These are phyloP conservation scores for Hypoxylon sp. DNA, from an alignment of 2,329 filamentous ascomycete species.

Conservation along the genomic window DNA sequence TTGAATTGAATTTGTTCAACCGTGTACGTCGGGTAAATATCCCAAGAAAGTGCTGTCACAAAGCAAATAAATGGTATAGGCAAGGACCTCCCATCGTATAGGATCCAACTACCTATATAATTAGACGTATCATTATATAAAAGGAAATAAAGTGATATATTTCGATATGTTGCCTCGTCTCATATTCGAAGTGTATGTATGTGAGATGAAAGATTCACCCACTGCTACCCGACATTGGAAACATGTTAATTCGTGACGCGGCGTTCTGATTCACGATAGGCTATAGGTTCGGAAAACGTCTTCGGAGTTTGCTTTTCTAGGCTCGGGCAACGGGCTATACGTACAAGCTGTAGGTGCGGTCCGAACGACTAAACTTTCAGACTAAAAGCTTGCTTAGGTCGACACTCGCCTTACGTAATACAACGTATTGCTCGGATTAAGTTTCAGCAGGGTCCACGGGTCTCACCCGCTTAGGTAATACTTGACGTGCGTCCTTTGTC, in stretches of 20 bases:
- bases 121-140: slow-evolving; percentile 16
- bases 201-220: slow-evolving; percentile 15
- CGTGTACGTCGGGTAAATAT: slow-evolving; percentile 14
- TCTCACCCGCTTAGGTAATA: neutral
- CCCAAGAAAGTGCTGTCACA: slow-evolving; percentile 18
- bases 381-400: neutral
- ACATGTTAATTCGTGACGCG: slow-evolving; percentile 16
- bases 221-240: slow-evolving; percentile 20
- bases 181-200: slow-evolving; percentile 14
- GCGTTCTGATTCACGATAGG: slow-evolving; percentile 22
- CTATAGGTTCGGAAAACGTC: slow-evolving; percentile 7
- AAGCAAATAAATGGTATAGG: slow-evolving; percentile 9
- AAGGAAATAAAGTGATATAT: slow-evolving; percentile 11
- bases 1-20: slow-evolving; percentile 4
- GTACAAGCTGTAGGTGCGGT: slow-evolving; percentile 16
- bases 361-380: slow-evolving; percentile 3
- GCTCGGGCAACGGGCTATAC: slow-evolving; percentile 2
- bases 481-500: neutral
- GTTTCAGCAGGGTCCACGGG: slow-evolving; percentile 19
- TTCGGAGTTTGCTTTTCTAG: slow-evolving; percentile 7
- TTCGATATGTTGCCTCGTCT: slow-evolving; percentile 22
- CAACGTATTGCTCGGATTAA: neutral
- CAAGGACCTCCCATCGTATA: slow-evolving; percentile 19
- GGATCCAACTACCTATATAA: neutral
- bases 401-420: slow-evolving; percentile 20